A percentile compares a stretch with the other conserved stretches of the same genome.
phyloP scores from a whole-genome alignment of 345 rosid genomes.

The Cardamine chenopodiifolia region DNA sequence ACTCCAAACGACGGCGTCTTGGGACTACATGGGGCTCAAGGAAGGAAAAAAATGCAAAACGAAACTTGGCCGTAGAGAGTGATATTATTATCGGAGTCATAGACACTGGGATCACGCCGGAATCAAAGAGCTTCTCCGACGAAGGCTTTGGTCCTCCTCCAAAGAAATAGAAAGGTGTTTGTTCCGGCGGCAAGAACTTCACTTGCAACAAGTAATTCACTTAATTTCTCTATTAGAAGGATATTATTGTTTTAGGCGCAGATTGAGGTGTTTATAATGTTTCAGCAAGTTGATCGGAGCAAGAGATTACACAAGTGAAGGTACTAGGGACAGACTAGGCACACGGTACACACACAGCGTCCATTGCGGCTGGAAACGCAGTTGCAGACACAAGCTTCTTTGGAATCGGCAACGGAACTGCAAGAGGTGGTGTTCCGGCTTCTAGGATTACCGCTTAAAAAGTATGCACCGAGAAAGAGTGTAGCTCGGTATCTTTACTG shows the following conservation, averaged over 20 bases:
- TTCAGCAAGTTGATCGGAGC: constrained; percentile 61
- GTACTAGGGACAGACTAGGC: constrained; percentile 39
- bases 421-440: constrained; percentile 57
- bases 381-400: constrained; percentile 40
- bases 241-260: not conserved
- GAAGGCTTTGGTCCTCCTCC: constrained; percentile 57
- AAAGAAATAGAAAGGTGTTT: constrained; percentile 52
- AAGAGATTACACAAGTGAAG: constrained; percentile 40
- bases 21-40: constrained; percentile 55
- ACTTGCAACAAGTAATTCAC: constrained; percentile 53
- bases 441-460: constrained; percentile 56
- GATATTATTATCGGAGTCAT: constrained; percentile 50
- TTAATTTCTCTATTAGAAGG: not conserved
- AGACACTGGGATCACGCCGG: constrained; percentile 58
- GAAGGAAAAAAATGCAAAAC: constrained; percentile 25
- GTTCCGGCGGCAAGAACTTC: constrained; percentile 47
- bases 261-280: not conserved
- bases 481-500: constrained; percentile 5
- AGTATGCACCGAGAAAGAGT: constrained; percentile 12
- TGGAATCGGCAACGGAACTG: constrained; percentile 52
- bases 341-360: constrained; percentile 66
- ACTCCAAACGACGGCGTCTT: constrained; percentile 53
- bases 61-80: constrained; percentile 36
- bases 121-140: constrained; percentile 53
- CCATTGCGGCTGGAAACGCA: constrained; percentile 55